Conservation (phyloP, 345 rosid species). For the Aquilaria malaccensis region DNA sequence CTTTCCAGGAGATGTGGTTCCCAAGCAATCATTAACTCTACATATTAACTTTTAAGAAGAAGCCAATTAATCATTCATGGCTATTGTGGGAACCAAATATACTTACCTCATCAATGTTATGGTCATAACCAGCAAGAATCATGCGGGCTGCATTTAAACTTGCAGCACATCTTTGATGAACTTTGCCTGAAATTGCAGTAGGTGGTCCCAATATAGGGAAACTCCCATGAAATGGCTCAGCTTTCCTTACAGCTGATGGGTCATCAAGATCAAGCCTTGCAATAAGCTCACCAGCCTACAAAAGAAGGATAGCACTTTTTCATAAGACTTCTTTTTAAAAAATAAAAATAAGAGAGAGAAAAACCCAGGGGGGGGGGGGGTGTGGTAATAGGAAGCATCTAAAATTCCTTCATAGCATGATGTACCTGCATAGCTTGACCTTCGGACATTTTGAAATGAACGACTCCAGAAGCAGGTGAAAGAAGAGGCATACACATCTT, state of each 20-base stretch:
- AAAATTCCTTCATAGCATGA: neutral
- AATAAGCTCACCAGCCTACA: conserved; percentile 97
- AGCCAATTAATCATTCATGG: neutral
- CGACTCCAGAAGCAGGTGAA: conserved; percentile 92
- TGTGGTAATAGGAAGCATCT: neutral
- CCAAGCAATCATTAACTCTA: neutral
- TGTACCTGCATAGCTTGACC: conserved; percentile 99
- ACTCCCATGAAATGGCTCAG: conserved; percentile 90
- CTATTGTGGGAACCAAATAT: conserved; percentile 7
- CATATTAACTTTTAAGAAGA: neutral
- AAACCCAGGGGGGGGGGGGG: too few species aligned
- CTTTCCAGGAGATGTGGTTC: neutral
- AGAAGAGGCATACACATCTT: conserved; percentile 99
- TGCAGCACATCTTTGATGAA: conserved; percentile 99
- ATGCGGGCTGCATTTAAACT: conserved; percentile 86
- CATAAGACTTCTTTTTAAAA: too few species aligned
- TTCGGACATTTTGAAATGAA: conserved; percentile 83
- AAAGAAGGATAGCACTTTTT: conserved; percentile 15
- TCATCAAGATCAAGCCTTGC: conserved; percentile 94
- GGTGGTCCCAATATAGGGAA: conserved; percentile 89
- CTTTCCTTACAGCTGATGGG: conserved; percentile 98
- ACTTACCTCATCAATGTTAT: conserved; percentile 80
- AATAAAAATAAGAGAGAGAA: too few species aligned
- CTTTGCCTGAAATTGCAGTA: conserved; percentile 91
- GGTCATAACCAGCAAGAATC: conserved; percentile 99